Base-by-base conservation (phyloP, 2,329 filamentous ascomycete genomes). In the Cladophialophora immunda region DNA sequence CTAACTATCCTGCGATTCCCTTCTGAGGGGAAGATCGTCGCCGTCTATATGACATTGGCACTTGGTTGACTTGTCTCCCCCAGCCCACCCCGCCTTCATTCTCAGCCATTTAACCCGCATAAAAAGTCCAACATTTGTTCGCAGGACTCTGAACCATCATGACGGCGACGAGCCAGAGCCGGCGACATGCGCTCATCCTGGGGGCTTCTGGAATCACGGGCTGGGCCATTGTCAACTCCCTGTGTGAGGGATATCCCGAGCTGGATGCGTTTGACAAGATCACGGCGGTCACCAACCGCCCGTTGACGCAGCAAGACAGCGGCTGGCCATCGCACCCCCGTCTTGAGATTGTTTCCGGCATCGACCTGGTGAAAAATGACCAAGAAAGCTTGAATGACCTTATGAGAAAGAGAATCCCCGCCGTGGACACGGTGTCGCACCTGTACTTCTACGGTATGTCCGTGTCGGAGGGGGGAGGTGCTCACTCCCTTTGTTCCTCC, bases 201-300 rank as follows among this genome's bases (percentile, higher is more conserved):
- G 81, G 81, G 34, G 77, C 76, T 52, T 79, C 77, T 5, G 80
- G 81, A 7, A 78, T 83, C 54, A 77, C 75, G 55, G 80, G 80
- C 54, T 83, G 80, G 81, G 77, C 79, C 7, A 75, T 81, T 50
- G 75, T 80, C n/a, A 80, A 82, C 60, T 74, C 79, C 55, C 70
- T 82, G 3, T 69, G 77, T 5, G 68, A 75, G 54, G 64, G 25
- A 13, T 82, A 81, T 64, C 80, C 80, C 8, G 59, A 70, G 4
- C 47, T 73, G 22, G 73, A 72, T 7, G 70, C 70, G 3, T 83
- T 80, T 73, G 67, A 68, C 17, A 75, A 74, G 34, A 75, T 81
- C 15, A 81, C 80, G 11, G 81, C 78, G 0, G 68, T 82, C 17
- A 78, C 78, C 8, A 81, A 81, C 57, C 75, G 80, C 8, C 76